Conservation (phyloP, 805 yeast genomes). For the Jamesozyma piceae region DNA sequence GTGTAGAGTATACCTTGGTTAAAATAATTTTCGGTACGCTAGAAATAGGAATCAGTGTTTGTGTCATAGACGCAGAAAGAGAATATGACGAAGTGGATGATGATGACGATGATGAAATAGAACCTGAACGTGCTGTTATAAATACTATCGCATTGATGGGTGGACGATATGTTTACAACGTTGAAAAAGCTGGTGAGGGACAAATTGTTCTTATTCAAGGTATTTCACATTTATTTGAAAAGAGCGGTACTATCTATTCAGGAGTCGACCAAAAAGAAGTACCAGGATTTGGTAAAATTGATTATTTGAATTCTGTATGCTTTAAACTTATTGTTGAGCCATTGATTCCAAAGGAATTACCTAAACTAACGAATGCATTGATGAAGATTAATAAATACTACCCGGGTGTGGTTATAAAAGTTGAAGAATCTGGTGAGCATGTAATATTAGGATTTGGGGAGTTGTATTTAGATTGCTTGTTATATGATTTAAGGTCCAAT, state of each 20-base stretch:
- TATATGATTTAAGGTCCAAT: constrained; percentile 62
- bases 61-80: constrained; percentile 39
- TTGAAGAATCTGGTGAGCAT: constrained; percentile 86
- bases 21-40: constrained; percentile 57
- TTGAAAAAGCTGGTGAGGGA: constrained; percentile 51
- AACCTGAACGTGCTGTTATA: constrained; percentile 15
- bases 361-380: constrained; percentile 62
- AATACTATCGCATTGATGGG: constrained; percentile 46
- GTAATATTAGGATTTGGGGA: constrained; percentile 79
- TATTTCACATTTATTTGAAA: constrained; percentile 42
- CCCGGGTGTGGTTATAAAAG: constrained; percentile 55
- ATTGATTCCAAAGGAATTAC: constrained; percentile 64
- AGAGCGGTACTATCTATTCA: constrained; percentile 46
- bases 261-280: constrained; percentile 12
- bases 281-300: constrained; percentile 25
- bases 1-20: constrained; percentile 44
- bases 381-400: constrained; percentile 53
- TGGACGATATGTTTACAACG: constrained; percentile 57
- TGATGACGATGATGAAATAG: constrained; percentile 47
- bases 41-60: constrained; percentile 37
- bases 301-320: constrained; percentile 39
- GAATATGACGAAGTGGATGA: constrained; percentile 30
- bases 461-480: constrained; percentile 69
- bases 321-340: constrained; percentile 83
- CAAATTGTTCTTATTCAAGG: constrained; percentile 62